Evolutionary conservation across 306 rosid genomes (phyloP), one percentile per base, ranked within the genome.

Genomic region (Cicer yamashitae): DNA sequence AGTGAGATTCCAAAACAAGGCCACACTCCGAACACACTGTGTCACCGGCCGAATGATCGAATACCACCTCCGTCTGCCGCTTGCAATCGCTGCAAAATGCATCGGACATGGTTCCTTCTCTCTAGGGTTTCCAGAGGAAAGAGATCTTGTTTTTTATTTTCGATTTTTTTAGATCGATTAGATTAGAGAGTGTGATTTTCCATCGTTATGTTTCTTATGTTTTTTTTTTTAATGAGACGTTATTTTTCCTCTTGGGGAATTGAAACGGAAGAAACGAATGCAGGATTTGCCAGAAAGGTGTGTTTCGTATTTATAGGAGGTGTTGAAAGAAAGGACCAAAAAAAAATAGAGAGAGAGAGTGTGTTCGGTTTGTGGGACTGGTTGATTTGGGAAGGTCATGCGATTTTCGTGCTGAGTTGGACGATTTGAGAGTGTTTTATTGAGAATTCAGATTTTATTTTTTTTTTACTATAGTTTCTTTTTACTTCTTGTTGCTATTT

Each of bases 1-100:
- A 87, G 87, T 91, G 98, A 2, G 98, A 91, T 70, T 94, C 98
- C 7, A 94, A 84, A 1, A 94, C 97, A 6, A 94, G 85, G 0
- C 97, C 98, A 62, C 98, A 94, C 89, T 94, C 98, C 10, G 97
- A 94, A 59, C 99, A 92, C 4, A 94, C 96, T 0, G 90, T 88
- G 81, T 91, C 96, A 1, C 99, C 99, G 1, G 99, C 93, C 20
- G 99, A 87, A 88, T 92, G 99, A 63, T 94, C 99, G 84, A 25
- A 80, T 2, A 94, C 99, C 73, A 94, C 96, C 91, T 90, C 97
- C 61, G 99, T 91, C 60, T 90, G 92, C 18, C 93, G 86, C 89
- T 92, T 94, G 83, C 97, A 94, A 64, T 92, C 99, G 74, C 86
- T 18, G 88, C 99, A 94, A 66, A 81, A 94, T 15, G 92, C 93